A percentile compares a stretch with the other conserved stretches of the same genome.
phyloP scores from a whole-genome alignment of 495 filamentous ascomycete species.

The Penicillium soppii region DNA sequence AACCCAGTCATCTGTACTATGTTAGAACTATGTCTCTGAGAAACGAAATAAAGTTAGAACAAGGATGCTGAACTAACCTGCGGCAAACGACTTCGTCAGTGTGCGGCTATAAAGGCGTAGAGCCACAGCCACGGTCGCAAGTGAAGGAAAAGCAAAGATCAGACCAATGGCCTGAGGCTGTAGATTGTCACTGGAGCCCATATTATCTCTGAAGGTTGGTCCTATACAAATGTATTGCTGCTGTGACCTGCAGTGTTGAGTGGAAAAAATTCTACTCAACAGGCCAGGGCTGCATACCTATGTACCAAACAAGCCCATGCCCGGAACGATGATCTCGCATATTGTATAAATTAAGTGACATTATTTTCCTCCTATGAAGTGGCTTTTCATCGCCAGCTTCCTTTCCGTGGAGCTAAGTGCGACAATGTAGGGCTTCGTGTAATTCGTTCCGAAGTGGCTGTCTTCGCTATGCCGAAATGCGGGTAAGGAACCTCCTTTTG shows the following conservation, averaged over 20 bases:
- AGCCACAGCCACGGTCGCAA: slow-evolving; percentile 38
- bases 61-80: slow-evolving; percentile 4
- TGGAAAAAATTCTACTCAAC: background rate
- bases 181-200: slow-evolving; percentile 13
- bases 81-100: slow-evolving; percentile 45
- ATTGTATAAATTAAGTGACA: no score
- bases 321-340: no score
- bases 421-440: background rate
- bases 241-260: background rate
- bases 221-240: background rate
- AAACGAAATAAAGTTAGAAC: no score
- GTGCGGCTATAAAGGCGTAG: slow-evolving; percentile 40
- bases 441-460: background rate
- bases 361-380: no score
- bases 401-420: no score
- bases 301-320: no score
- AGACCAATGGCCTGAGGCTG: slow-evolving; percentile 42
- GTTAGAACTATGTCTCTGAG: background rate
- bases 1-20: slow-evolving; percentile 12
- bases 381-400: no score
- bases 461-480: no score
- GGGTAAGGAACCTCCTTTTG: background rate
- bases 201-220: background rate
- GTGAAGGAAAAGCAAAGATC: slow-evolving; percentile 40
- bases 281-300: no score